Conservation (phyloP, 179 eudicot genomes). For the Carnegiea gigantea region DNA sequence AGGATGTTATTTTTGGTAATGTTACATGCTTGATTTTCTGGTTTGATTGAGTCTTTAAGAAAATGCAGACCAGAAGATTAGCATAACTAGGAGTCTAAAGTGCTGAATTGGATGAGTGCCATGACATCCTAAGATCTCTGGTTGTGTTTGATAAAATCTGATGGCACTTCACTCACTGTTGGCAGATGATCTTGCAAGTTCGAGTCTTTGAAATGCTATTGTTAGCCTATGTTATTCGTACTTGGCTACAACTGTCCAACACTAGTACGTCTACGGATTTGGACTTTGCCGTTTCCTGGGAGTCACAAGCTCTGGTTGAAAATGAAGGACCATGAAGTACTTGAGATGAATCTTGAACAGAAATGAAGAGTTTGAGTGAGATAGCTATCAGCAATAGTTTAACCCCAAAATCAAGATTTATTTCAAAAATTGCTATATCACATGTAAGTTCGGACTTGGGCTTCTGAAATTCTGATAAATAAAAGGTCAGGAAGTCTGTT, state of each 20-base stretch:
- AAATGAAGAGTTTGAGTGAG: too few relatives aligned
- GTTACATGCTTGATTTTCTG: not conserved
- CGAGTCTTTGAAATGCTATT: not conserved
- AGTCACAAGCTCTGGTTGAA: not conserved
- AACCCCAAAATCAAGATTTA: too few relatives aligned
- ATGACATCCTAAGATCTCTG: not conserved
- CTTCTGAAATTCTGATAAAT: not conserved
- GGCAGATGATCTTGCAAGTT: not conserved
- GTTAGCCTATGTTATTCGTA: not conserved
- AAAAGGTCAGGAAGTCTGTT: not conserved
- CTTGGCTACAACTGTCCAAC: not conserved
- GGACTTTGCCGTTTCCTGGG: not conserved
- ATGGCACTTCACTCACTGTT: not conserved
- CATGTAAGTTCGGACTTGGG: not conserved
- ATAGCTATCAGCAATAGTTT: too few relatives aligned
- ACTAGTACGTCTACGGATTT: too few relatives aligned
- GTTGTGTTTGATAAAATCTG: not conserved
- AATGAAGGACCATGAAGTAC: not conserved
- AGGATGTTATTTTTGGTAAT: not conserved
- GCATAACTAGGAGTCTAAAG: not conserved
- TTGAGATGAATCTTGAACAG: not conserved
- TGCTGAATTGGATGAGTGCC: not conserved
- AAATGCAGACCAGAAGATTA: not conserved
- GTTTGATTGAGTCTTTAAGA: not conserved
- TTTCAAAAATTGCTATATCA: too few relatives aligned